A percentile compares a stretch with the other conserved stretches of the same genome.
Conservation (phyloP, 139 green algal genomes). For the Chlamydomonas schloesseri region DNA sequence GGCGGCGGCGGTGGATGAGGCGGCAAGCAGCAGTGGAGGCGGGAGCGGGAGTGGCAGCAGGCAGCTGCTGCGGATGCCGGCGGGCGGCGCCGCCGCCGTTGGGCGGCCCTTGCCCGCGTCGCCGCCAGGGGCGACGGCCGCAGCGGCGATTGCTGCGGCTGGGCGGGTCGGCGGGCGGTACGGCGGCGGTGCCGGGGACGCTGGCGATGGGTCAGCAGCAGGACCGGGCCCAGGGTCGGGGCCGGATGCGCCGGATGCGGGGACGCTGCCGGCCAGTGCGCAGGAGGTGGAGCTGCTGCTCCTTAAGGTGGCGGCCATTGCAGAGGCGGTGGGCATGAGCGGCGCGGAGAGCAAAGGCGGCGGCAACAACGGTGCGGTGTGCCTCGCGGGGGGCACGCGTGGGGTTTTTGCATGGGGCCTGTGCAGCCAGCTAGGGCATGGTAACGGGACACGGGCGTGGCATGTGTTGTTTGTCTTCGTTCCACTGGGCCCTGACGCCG, state of each 20-base stretch:
- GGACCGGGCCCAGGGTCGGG: too few species aligned
- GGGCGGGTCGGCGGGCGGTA: neutral
- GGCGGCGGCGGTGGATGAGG: neutral
- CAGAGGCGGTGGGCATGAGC: constrained; percentile 57
- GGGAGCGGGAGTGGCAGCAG: neutral
- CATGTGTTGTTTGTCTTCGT: too few species aligned
- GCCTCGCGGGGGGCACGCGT: too few species aligned
- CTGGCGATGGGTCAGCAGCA: neutral
- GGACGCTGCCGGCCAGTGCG: constrained; percentile 33
- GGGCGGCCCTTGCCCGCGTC: too few species aligned
- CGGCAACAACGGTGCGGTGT: constrained; percentile 34
- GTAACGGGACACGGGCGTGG: too few species aligned
- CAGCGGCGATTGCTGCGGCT: neutral
- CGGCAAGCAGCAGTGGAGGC: neutral
- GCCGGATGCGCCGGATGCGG: neutral
- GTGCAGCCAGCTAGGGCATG: too few species aligned
- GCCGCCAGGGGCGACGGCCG: neutral
- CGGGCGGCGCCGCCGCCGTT: too few species aligned
- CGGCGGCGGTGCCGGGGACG: neutral
- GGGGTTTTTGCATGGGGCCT: too few species aligned
- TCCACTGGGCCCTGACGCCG: too few species aligned
- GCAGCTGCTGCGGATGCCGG: neutral
- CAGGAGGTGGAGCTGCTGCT: constrained; percentile 58
- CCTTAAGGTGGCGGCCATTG: constrained; percentile 51
- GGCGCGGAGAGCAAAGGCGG: constrained; percentile 57